phyloP scores from a whole-genome alignment of 1,284 basidiomycete genomes.

The Tremellales sp. region DNA sequence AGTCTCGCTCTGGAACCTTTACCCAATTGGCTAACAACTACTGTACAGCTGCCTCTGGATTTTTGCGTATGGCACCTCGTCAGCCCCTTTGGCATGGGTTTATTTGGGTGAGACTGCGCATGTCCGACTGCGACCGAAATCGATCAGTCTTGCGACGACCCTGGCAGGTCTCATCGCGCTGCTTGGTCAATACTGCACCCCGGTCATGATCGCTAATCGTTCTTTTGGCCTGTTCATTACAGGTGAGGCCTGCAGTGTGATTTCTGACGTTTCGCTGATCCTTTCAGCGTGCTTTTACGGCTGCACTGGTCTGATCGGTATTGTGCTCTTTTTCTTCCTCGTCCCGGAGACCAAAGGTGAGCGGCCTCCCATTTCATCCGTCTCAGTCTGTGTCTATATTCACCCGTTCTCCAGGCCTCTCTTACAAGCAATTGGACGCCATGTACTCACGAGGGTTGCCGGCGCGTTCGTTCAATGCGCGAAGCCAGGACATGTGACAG shows the following conservation, averaged over 20 bases:
- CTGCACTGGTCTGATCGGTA: not conserved
- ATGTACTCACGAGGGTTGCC: no score
- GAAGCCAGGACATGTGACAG: no score
- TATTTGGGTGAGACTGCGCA: conserved; percentile 14
- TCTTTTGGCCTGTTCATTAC: not conserved
- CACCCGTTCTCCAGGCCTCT: no score
- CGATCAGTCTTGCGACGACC: conserved; percentile 9
- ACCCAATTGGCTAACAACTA: no score
- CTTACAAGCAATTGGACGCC: no score
- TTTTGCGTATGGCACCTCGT: conserved; percentile 17
- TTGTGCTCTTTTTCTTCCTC: not conserved
- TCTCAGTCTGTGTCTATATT: no score
- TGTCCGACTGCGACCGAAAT: conserved; percentile 14
- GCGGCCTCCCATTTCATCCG: no score
- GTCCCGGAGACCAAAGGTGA: not conserved
- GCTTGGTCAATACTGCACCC: conserved; percentile 11
- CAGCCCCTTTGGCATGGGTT: conserved; percentile 12
- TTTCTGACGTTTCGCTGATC: not conserved
- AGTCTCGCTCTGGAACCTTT: no score
- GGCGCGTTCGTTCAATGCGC: no score
- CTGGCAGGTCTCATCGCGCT: conserved; percentile 5
- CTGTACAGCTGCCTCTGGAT: conserved; percentile 11
- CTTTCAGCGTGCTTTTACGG: not conserved
- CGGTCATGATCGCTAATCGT: conserved; percentile 7
- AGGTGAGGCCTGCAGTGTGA: not conserved